A percentile compares a stretch with the other conserved stretches of the same genome.
phyloP scores from a whole-genome alignment of 176 grass and related monocot species.

The Hyparrhenia diplandra region DNA sequence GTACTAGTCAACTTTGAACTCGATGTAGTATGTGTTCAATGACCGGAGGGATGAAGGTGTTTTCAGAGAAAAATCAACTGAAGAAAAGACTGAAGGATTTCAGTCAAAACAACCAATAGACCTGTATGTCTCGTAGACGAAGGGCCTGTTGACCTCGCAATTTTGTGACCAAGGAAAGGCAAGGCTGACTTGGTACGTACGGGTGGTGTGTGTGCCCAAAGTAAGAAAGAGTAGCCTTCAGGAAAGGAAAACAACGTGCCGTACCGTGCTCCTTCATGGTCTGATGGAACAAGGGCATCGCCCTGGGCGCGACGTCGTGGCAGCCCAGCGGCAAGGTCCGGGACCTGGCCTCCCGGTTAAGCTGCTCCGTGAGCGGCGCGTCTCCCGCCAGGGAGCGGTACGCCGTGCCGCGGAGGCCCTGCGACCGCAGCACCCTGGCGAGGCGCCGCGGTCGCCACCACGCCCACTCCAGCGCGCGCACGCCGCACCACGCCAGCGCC shows the following conservation, averaged over 20 bases:
- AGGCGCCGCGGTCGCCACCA: slow-evolving; percentile 60
- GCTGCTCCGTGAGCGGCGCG: slow-evolving; percentile 26
- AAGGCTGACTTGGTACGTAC: neutral
- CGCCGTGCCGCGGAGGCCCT: slow-evolving; percentile 56
- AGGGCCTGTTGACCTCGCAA: neutral
- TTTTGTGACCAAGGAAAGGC: neutral
- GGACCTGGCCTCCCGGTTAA: slow-evolving; percentile 49
- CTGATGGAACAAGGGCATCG: slow-evolving; percentile 40
- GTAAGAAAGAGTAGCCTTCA: neutral
- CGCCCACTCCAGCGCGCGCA: slow-evolving; percentile 43
- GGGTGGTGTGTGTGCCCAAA: neutral
- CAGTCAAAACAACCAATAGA: neutral
- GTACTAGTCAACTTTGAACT: too few species aligned
- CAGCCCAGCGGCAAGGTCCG: slow-evolving; percentile 43
- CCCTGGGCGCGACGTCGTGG: slow-evolving; percentile 48
- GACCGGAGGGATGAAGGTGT: too few species aligned
- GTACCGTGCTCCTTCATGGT: slow-evolving; percentile 60
- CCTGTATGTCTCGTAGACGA: too few species aligned
- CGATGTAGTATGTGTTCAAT: too few species aligned
- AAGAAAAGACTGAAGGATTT: neutral
- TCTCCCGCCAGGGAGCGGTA: slow-evolving; percentile 50
- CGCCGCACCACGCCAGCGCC: slow-evolving; percentile 33
- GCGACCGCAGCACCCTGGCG: slow-evolving; percentile 35
- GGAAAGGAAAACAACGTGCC: neutral
- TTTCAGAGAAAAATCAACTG: neutral